These are phyloP conservation scores for Lunularia cruciata DNA, from an alignment of 225 moss, liverwort and hornwort species.

Conservation along the genomic window DNA sequence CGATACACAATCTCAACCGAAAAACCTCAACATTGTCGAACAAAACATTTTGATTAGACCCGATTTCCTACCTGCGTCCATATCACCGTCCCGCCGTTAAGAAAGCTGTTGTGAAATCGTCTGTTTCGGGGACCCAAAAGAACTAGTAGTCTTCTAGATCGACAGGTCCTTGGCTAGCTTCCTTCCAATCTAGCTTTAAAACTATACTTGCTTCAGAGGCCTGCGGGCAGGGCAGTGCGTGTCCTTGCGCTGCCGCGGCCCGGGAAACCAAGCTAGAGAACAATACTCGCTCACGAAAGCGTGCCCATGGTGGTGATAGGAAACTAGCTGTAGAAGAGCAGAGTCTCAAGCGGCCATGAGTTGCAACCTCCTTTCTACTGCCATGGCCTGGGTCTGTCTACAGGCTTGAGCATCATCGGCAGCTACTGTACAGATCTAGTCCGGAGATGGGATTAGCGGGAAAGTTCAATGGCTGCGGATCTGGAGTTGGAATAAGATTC, in stretches of 20 bases:
- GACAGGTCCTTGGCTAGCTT: no score
- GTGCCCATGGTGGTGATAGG: no score
- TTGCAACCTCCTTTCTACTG: not conserved
- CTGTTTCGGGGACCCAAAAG: no score
- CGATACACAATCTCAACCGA: not conserved
- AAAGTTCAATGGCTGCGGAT: not conserved
- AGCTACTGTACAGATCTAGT: not conserved
- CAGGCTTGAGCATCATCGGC: not conserved
- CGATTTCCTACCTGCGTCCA: constrained; percentile 9
- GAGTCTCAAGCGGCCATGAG: not conserved
- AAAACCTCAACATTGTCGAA: not conserved
- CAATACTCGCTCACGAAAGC: no score
- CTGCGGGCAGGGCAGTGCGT: no score
- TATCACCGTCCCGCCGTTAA: not conserved
- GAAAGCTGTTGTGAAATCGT: constrained; percentile 6
- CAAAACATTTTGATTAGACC: not conserved
- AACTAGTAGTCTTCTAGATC: no score
- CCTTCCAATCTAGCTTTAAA: no score
- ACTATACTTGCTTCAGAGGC: no score
- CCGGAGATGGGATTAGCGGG: not conserved
- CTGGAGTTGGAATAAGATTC: not conserved
- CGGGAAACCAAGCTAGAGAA: no score
- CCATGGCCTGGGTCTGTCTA: not conserved
- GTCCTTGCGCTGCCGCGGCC: not conserved
- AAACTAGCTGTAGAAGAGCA: not conserved